Evolutionary conservation across 2,329 filamentous ascomycete species (phyloP), one percentile per base, ranked within the genome.

Genomic region (Helminthosporium solani): DNA sequence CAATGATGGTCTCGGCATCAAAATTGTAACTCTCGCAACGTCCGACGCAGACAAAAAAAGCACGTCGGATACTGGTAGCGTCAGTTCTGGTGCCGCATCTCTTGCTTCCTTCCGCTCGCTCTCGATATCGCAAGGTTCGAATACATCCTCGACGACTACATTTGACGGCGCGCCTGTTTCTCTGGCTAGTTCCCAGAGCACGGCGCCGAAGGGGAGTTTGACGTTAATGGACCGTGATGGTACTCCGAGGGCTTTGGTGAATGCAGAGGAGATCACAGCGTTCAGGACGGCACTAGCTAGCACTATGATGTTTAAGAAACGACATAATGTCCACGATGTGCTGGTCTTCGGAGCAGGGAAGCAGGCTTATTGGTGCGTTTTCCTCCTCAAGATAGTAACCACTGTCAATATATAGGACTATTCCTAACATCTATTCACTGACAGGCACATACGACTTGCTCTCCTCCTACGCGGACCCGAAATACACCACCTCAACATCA

Each of bases 281-380:
- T 88, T 87, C 68, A 78, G 85, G 36, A 88, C 85, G 0, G 82
- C 84, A 0, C 71, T 88, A 11, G 80, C 81, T 0, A 79, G 80
- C 11, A 80, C 85, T 46, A 74, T 86, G 55, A 75, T 86, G 15
- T 81, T 82, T 61, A 75, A 73, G 57, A 76, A 76, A 60, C 87
- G 92, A 45, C 75, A 80, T 44, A 79, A 80, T 21, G 85, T 95
- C 33, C 84, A 86, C 63, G 88, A 85, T 12, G 65, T 96, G 9
- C 85, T 86, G 12, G 86, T 95, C 42, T 97, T 96, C 67, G 92
- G 92, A 19, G 85, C 87, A 27, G 92, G 92, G 36, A 84, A 86
- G 57, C 91, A 96, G 73, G 92, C 92, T 11, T 95, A 92, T 74
- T 97, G 91, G 91, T 35, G 19, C 33, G 5, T 35, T 33, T 33